phyloP scores from a whole-genome alignment of 2,329 filamentous ascomycete species.

The Aschersonia sp. region DNA sequence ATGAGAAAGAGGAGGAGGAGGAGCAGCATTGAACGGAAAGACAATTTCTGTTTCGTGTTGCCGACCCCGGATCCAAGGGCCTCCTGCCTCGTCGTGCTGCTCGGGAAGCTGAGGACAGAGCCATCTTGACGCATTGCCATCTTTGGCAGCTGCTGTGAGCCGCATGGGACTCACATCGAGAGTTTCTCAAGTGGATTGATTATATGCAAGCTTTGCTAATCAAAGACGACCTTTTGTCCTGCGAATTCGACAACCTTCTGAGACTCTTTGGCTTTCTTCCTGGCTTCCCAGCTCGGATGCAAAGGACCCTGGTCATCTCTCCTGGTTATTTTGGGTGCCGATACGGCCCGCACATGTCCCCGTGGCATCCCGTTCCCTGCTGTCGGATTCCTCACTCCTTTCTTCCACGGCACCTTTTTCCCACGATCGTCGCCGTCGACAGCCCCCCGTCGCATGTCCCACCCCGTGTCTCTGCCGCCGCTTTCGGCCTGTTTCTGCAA shows the following conservation, averaged over 20 bases:
- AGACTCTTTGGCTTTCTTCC: constrained; percentile 10
- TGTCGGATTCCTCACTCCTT: constrained; percentile 26
- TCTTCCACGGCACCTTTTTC: constrained; percentile 37
- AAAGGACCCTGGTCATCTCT: constrained; percentile 36
- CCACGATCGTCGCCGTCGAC: constrained; percentile 26
- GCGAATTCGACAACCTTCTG: constrained; percentile 8
- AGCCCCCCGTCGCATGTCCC: constrained; percentile 42
- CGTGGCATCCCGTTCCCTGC: constrained; percentile 5
- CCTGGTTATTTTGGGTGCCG: constrained; percentile 17
- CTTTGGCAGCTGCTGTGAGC: no score
- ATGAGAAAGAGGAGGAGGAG: no score
- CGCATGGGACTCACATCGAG: no score
- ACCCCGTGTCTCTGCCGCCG: constrained; percentile 32
- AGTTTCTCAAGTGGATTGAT: not conserved
- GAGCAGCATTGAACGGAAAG: no score
- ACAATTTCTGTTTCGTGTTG: no score
- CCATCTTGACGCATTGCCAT: no score
- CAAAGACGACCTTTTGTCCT: constrained; percentile 11
- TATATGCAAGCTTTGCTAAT: constrained; percentile 4
- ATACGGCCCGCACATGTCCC: constrained; percentile 2
- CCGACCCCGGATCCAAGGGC: no score
- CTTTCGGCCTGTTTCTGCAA: constrained; percentile 27
- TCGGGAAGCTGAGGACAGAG: no score
- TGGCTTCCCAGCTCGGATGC: constrained; percentile 25
- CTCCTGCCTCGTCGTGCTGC: no score